phyloP scores from a whole-genome alignment of 2,329 filamentous ascomycete species.

The Claviceps digitariae region DNA sequence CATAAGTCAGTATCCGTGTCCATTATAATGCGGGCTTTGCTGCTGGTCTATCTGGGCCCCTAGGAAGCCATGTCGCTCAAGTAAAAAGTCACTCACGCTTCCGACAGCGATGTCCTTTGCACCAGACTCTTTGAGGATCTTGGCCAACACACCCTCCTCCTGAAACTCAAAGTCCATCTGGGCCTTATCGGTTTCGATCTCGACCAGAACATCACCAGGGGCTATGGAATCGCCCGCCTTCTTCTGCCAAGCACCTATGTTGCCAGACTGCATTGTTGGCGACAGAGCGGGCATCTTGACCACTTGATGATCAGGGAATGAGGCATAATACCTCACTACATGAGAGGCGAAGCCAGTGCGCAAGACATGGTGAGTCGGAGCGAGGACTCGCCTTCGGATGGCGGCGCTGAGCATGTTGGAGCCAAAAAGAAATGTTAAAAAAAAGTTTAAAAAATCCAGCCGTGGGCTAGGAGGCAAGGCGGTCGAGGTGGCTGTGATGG shows the following conservation, averaged over 20 bases:
- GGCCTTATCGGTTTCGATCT: conserved; percentile 99
- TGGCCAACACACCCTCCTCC: conserved; percentile 90
- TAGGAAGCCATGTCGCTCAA: conserved; percentile 5
- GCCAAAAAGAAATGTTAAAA: neutral
- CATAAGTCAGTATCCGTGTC: conserved; percentile 6
- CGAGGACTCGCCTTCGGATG: conserved; percentile 48
- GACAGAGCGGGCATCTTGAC: conserved; percentile 97
- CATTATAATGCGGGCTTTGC: neutral
- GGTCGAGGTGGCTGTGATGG: conserved; percentile 9
- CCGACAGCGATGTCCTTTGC: conserved; percentile 91
- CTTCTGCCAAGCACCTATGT: conserved; percentile 97
- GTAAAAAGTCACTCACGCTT: conserved; percentile 56
- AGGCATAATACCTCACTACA: conserved; percentile 56
- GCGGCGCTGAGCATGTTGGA: conserved; percentile 47
- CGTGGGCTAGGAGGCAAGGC: conserved; percentile 10
- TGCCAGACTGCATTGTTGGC: conserved; percentile 92
- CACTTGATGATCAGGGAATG: conserved; percentile 86
- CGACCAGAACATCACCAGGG: conserved; percentile 89
- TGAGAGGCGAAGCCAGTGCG: conserved; percentile 38
- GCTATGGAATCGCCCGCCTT: conserved; percentile 77
- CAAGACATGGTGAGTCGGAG: conserved; percentile 34
- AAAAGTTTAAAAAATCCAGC: conserved; percentile 16
- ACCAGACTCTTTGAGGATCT: conserved; percentile 83
- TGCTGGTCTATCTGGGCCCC: neutral
- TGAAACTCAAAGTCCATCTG: conserved; percentile 99